These are phyloP conservation scores for Emergomyces orientalis DNA, from an alignment of 2,329 filamentous ascomycete genomes.

Conservation along the genomic window DNA sequence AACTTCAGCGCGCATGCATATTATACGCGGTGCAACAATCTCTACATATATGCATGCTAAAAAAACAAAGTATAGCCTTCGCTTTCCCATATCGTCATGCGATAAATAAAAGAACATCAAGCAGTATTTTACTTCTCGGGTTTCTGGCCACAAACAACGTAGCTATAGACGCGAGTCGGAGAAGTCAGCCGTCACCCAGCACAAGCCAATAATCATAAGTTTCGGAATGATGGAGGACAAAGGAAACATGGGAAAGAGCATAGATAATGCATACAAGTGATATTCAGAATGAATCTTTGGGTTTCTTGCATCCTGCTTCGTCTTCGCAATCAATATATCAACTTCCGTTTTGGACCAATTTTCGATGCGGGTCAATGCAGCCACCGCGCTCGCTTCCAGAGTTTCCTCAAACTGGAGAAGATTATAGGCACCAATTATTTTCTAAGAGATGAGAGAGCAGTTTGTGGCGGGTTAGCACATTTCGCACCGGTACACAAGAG, in stretches of 20 bases:
- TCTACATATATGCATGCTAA: not conserved
- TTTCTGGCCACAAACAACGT: constrained; percentile 9
- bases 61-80: not conserved
- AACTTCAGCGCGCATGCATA: not conserved
- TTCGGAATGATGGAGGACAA: not conserved
- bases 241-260: not conserved
- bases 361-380: constrained; percentile 9
- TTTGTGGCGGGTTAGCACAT: not conserved
- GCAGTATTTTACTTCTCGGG: not conserved
- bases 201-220: not conserved
- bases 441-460: not conserved
- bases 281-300: constrained; percentile 5
- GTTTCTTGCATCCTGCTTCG: constrained; percentile 4
- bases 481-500: not conserved
- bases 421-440: constrained; percentile 5
- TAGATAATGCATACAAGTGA: constrained; percentile 6
- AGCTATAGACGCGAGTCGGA: not conserved
- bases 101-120: not conserved
- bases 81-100: not conserved
- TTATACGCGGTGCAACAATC: not conserved
- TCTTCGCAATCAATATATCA: constrained; percentile 6
- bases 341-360: constrained; percentile 6
- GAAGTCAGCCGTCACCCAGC: not conserved
- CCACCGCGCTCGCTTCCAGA: constrained; percentile 6
- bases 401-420: constrained; percentile 3